A percentile compares a stretch with the other conserved stretches of the same genome.
phyloP scores from a whole-genome alignment of 2,329 filamentous ascomycete genomes.

The Lachnellula suecica region DNA sequence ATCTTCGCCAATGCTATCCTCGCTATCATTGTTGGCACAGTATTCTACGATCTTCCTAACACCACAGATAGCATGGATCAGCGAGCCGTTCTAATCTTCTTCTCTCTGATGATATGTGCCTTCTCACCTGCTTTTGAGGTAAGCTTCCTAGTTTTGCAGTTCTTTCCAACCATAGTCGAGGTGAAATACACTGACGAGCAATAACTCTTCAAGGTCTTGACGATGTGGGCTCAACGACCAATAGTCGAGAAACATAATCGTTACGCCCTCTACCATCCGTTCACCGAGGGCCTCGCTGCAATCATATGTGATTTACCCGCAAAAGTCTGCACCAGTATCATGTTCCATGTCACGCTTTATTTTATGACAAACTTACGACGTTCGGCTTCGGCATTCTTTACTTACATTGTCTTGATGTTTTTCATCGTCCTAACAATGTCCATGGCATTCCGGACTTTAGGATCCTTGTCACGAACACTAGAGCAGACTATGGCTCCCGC shows the following conservation, averaged over 20 bases:
- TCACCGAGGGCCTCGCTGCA: slow-evolving; percentile 65
- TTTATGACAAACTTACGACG: slow-evolving; percentile 83
- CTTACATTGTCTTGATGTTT: slow-evolving; percentile 78
- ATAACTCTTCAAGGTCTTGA: slow-evolving; percentile 67
- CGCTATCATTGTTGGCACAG: slow-evolving; percentile 60
- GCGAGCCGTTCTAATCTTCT: slow-evolving; percentile 65
- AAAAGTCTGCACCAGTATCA: slow-evolving; percentile 71
- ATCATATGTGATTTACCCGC: slow-evolving; percentile 75
- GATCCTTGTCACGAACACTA: slow-evolving; percentile 69
- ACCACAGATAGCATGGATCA: slow-evolving; percentile 58
- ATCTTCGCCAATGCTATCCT: slow-evolving; percentile 41
- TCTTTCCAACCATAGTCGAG: slow-evolving; percentile 1
- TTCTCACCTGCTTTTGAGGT: slow-evolving; percentile 59
- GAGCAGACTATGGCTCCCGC: slow-evolving; percentile 60
- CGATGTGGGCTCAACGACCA: slow-evolving; percentile 82
- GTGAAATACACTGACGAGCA: neutral
- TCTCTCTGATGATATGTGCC: slow-evolving; percentile 65
- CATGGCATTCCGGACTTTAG: slow-evolving; percentile 82
- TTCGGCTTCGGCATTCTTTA: slow-evolving; percentile 77
- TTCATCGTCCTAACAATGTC: slow-evolving; percentile 75
- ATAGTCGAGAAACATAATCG: slow-evolving; percentile 89
- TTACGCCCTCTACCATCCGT: slow-evolving; percentile 88
- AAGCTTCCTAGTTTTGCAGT: slow-evolving; percentile 5
- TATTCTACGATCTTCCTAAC: slow-evolving; percentile 61
- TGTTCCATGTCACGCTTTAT: slow-evolving; percentile 80